phyloP scores from a whole-genome alignment of 2,329 filamentous ascomycete species.

The Aspergillaceae sp. region DNA sequence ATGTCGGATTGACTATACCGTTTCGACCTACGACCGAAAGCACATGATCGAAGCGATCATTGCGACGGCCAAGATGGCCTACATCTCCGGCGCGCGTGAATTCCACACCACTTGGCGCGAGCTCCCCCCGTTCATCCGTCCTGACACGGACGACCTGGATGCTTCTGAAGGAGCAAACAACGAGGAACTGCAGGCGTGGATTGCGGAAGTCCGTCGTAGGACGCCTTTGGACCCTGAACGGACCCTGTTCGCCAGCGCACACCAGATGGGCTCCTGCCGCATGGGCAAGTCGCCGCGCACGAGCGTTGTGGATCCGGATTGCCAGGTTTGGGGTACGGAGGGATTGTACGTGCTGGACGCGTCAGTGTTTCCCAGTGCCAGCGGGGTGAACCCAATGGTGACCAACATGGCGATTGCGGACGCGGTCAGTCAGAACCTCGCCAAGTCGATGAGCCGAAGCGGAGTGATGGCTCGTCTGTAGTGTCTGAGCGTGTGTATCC shows the following conservation, averaged over 20 bases:
- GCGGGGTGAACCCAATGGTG: conserved; percentile 46
- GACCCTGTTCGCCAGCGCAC: conserved; percentile 36
- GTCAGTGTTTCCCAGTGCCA: conserved; percentile 44
- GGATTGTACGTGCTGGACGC: conserved; percentile 43
- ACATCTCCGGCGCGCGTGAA: conserved; percentile 69
- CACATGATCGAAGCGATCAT: conserved; percentile 64
- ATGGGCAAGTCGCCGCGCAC: conserved; percentile 36
- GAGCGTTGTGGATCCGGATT: conserved; percentile 38
- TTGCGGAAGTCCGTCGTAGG: conserved; percentile 38
- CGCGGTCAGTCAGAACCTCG: conserved; percentile 36
- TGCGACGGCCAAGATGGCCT: conserved; percentile 66
- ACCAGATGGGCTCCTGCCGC: conserved; percentile 45
- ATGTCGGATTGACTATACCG: conserved; percentile 60
- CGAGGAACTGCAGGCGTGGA: conserved; percentile 47
- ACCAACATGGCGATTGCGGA: conserved; percentile 45
- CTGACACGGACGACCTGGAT: conserved; percentile 15
- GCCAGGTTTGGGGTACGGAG: conserved; percentile 40
- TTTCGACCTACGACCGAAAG: conserved; percentile 62
- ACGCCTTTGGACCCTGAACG: conserved; percentile 42
- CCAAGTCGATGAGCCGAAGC: conserved; percentile 17
- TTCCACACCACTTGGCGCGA: conserved; percentile 60
- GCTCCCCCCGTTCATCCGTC: conserved; percentile 54
- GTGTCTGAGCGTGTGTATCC: conserved; percentile 1
- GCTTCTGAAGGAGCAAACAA: conserved; percentile 45
- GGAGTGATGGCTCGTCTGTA: conserved; percentile 18